phyloP scores from a whole-genome alignment of 148 eudicot species.

The Pouteria glomerata region DNA sequence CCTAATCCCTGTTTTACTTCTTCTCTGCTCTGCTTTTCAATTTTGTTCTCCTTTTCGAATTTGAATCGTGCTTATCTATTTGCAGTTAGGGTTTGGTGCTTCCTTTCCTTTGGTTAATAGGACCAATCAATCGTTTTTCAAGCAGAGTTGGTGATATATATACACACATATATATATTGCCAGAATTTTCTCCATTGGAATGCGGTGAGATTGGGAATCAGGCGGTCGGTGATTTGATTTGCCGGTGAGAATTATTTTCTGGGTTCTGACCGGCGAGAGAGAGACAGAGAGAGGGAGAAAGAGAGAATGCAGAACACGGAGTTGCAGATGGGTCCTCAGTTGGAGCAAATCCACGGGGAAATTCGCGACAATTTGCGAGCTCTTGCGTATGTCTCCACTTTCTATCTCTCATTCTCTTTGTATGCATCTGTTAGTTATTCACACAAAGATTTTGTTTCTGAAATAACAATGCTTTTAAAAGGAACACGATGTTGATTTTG shows the following conservation, averaged over 20 bases:
- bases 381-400: conserved; percentile 55
- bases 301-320: conserved; percentile 44
- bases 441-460: neutral
- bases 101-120: neutral
- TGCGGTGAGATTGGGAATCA: conserved; percentile 5
- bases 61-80: neutral
- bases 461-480: neutral
- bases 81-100: neutral
- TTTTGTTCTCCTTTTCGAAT: neutral
- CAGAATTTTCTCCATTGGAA: neutral
- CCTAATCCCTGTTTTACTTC: neutral
- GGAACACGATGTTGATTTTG: neutral
- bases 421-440: neutral
- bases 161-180: too few species aligned
- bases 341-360: conserved; percentile 99
- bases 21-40: neutral
- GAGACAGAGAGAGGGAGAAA: neutral
- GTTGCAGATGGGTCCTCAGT: conserved; percentile 77
- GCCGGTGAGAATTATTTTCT: conserved; percentile 10
- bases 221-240: conserved; percentile 1
- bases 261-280: conserved; percentile 9
- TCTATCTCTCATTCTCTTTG: neutral
- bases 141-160: neutral
- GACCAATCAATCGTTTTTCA: neutral
- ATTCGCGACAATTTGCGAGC: conserved; percentile 92